Base-by-base conservation (phyloP, 352 stramenopile species). In the Aphanomyces stellatus region DNA sequence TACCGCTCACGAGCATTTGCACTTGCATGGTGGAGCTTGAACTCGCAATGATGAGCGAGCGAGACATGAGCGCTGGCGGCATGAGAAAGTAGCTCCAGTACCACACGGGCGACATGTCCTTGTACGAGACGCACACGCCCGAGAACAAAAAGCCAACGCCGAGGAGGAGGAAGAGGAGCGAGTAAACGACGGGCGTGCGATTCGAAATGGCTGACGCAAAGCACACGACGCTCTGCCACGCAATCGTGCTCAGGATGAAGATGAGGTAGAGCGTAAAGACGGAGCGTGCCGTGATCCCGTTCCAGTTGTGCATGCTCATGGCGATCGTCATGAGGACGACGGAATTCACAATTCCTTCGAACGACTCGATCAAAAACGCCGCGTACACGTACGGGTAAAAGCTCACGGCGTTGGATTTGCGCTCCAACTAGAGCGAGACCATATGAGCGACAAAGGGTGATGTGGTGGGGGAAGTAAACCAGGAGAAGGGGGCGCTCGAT, bases 331-430 rank as follows among this genome's bases (percentile, higher is more conserved):
- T 57, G 43, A 67, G 49, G 11, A 67, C 19, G 15, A 67, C 3
- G 24, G 41, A 57, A 31, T 67, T 67, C 22, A 67, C 34, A 3
- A 67, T 40, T 17, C 34, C 60, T 48, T 67, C 46, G 10, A 49
- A 49, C 22, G 60, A 57, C 49, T 67, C 60, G 30, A 67, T 67
- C 35, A 67, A 31, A 27, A 67, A 67, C 5, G 46, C 34, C 37
- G 60, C 60, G 31, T 67, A 67, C 17, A 67, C 60, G 33, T 67
- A 67, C 37, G 60, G 33, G 49, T 67, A 67, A 30, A 41, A 67
- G 49, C 60, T 67, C 5, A 67, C 22, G 30, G 60, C 60, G 33
- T 67, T 67, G 11, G 60, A 67, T 30, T 67, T 67, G 43, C 60
- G 43, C 35, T 67, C 60, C 35, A 67, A n/a, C 60, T 67, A 67